Evolutionary conservation across 2,329 filamentous ascomycete species (phyloP).

Genomic region (Xylariales sp.): DNA sequence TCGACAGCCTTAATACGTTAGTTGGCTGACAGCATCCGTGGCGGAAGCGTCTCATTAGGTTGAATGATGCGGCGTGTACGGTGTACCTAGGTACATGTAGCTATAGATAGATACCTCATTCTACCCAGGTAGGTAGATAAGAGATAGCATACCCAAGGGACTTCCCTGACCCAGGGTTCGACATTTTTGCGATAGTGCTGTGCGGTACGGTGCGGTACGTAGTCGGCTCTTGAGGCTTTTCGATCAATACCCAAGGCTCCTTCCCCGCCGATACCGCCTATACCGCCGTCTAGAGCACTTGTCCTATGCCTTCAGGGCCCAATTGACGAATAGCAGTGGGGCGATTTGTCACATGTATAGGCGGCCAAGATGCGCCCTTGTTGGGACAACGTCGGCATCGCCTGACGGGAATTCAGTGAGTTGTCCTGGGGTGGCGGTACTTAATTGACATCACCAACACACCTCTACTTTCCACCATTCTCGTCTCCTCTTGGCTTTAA

Average conservation of each 20-base stretch:
- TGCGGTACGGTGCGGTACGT: too few species aligned
- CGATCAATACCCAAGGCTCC: too few species aligned
- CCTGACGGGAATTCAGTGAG: conserved; percentile 6
- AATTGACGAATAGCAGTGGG: conserved; percentile 5
- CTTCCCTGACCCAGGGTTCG: neutral
- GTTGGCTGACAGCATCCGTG: conserved; percentile 2
- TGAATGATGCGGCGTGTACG: neutral
- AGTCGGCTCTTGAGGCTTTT: neutral
- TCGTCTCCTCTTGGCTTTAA: neutral
- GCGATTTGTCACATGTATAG: conserved; percentile 2
- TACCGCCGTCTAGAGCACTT: conserved; percentile 2
- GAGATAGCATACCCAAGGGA: too few species aligned
- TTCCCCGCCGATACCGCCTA: neutral
- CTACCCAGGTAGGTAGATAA: too few species aligned
- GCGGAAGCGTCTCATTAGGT: neutral
- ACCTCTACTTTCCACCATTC: neutral
- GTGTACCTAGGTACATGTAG: neutral
- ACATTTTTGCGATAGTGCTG: too few species aligned
- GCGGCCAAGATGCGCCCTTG: conserved; percentile 22
- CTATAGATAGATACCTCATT: too few species aligned
- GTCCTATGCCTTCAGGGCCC: neutral
- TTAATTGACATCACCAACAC: neutral
- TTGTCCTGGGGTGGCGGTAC: neutral
- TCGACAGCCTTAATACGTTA: neutral
- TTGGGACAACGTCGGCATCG: conserved; percentile 9